Evolutionary conservation across 208 protist species (phyloP).

Genomic region (Acanthamoeba castellanii): DNA sequence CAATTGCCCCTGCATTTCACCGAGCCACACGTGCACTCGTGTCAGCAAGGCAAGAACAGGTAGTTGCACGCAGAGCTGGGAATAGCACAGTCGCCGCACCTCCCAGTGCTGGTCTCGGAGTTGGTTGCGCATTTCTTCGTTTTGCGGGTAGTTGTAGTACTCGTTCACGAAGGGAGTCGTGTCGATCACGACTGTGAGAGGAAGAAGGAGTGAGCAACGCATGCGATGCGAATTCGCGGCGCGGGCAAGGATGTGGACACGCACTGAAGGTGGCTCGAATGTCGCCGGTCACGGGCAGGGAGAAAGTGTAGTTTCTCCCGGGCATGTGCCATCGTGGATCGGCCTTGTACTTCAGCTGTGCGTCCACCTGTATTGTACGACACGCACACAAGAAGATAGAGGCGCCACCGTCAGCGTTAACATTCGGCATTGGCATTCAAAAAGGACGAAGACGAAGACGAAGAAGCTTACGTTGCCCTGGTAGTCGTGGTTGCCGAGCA

Average conservation of each 20-base stretch:
- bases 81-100: conserved; percentile 45
- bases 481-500: conserved; percentile 88
- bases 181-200: conserved; percentile 11
- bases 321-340: conserved; percentile 81
- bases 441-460: too few species aligned
- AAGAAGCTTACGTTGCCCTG: conserved; percentile 68
- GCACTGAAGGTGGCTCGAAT: conserved; percentile 32
- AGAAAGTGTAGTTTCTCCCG: conserved; percentile 81
- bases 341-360: conserved; percentile 73
- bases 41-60: too few species aligned
- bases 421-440: conserved; percentile 78
- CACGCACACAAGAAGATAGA: conserved; percentile 23
- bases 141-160: conserved; percentile 71
- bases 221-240: too few species aligned
- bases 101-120: conserved; percentile 77
- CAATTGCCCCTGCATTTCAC: neutral
- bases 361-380: conserved; percentile 82
- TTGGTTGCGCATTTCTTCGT: neutral
- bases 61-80: too few species aligned
- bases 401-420: conserved; percentile 17
- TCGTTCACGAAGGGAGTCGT: conserved; percentile 40
- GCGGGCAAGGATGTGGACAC: neutral
- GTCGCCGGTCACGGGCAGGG: conserved; percentile 56
- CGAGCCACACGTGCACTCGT: neutral
- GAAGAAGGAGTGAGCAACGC: neutral